phyloP scores from a whole-genome alignment of 208 protist genomes.

The Leishmania guyanensis region DNA sequence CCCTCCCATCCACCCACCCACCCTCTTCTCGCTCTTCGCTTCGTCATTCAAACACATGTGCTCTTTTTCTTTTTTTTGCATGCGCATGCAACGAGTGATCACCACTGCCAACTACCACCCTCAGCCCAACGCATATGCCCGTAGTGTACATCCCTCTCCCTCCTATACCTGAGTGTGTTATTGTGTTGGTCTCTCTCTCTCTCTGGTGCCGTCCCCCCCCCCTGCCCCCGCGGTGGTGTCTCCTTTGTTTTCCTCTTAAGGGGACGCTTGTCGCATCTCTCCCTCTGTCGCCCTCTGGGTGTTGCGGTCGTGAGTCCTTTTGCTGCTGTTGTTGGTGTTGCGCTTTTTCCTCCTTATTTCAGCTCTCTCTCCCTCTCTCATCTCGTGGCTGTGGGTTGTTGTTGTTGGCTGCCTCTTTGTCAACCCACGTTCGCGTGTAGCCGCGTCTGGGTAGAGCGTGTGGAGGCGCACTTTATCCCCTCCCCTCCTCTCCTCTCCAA shows the following conservation, averaged over 20 bases:
- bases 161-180: background rate
- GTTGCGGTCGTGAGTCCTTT: background rate
- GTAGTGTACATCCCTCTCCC: background rate
- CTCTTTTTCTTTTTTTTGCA: background rate
- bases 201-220: background rate
- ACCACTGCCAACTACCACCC: background rate
- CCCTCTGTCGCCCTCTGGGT: background rate
- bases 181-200: background rate
- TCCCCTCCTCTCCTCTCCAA: background rate
- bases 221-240: no score
- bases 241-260: background rate
- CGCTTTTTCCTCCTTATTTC: background rate
- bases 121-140: background rate
- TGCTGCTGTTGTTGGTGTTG: background rate
- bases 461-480: background rate
- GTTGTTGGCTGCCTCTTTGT: background rate
- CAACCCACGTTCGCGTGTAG: background rate
- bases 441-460: background rate
- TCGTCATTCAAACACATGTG: background rate
- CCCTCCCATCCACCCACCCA: background rate
- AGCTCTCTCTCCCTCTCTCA: background rate
- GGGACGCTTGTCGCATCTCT: background rate
- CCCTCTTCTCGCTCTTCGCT: background rate
- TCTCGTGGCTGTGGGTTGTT: conserved; percentile 11
- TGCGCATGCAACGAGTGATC: background rate